phyloP scores from a whole-genome alignment of 352 stramenopile species.

The Phytophthora sojae region DNA sequence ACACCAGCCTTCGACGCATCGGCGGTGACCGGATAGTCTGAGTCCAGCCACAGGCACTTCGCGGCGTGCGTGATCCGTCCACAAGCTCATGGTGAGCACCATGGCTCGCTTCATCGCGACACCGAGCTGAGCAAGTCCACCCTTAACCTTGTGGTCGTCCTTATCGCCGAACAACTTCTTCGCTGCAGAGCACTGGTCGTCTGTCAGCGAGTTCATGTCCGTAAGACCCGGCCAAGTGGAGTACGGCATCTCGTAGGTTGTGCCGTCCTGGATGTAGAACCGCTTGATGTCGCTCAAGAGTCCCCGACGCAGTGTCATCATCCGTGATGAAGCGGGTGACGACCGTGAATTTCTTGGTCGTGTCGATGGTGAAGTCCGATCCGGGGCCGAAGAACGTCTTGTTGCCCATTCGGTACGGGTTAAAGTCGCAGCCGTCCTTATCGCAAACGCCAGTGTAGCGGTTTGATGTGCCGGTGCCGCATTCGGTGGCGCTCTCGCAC shows the following conservation, averaged over 20 bases:
- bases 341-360: slow-evolving; percentile 32
- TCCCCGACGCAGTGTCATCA: slow-evolving; percentile 24
- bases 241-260: slow-evolving; percentile 26
- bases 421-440: slow-evolving; percentile 39
- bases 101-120: slow-evolving; percentile 56
- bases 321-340: slow-evolving; percentile 41
- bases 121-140: slow-evolving; percentile 47
- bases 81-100: slow-evolving; percentile 74
- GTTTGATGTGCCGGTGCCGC: slow-evolving; percentile 11
- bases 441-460: slow-evolving; percentile 34
- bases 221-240: slow-evolving; percentile 17
- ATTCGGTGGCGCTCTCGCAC: slow-evolving; percentile 19
- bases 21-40: slow-evolving; percentile 47
- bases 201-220: slow-evolving; percentile 34
- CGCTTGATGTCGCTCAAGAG: slow-evolving; percentile 26
- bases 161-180: slow-evolving; percentile 49
- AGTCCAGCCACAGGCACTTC: slow-evolving; percentile 73
- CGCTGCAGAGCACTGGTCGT: slow-evolving; percentile 25
- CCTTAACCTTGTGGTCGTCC: slow-evolving; percentile 51
- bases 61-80: slow-evolving; percentile 55
- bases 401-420: slow-evolving; percentile 42
- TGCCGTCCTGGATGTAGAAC: slow-evolving; percentile 29
- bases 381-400: slow-evolving; percentile 37
- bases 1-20: slow-evolving; percentile 50
- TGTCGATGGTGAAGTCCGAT: slow-evolving; percentile 27